Evolutionary conservation across 2,329 filamentous ascomycete genomes (phyloP).

Genomic region (Colletotrichum shisoi): DNA sequence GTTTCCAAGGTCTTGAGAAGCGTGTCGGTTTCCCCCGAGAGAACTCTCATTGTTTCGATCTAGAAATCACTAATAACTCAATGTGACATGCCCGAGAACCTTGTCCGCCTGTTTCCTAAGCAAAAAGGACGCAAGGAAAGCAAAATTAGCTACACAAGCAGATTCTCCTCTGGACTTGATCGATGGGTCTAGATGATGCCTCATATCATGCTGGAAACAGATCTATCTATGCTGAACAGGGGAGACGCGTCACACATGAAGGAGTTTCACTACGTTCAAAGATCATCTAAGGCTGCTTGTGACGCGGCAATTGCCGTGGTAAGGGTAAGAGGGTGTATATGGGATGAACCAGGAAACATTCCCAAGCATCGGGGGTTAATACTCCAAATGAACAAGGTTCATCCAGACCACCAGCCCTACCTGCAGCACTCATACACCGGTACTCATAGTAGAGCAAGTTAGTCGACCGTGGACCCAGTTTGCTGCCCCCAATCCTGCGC

Average conservation of each 20-base stretch:
- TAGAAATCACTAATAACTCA: no score
- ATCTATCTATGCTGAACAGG: background rate
- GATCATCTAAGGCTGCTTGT: conserved; percentile 8
- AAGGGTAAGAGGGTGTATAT: background rate
- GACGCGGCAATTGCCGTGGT: conserved; percentile 1
- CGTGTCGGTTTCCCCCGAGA: no score
- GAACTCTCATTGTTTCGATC: no score
- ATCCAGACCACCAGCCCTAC: conserved; percentile 18
- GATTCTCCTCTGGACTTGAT: background rate
- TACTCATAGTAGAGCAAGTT: background rate
- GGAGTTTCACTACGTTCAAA: background rate
- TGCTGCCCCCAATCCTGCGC: background rate
- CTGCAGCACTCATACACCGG: background rate
- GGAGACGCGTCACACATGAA: background rate
- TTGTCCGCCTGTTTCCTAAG: no score
- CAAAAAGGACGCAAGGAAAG: no score
- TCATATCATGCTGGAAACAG: background rate
- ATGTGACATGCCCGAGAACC: no score
- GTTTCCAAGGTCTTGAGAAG: no score
- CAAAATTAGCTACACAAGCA: no score
- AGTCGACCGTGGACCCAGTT: background rate
- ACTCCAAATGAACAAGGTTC: conserved; percentile 19
- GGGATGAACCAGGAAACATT: conserved; percentile 9
- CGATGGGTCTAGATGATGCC: background rate
- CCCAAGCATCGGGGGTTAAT: background rate